These are phyloP conservation scores for Penicillium cinerascens DNA, from an alignment of 495 filamentous ascomycete species.

Conservation along the genomic window DNA sequence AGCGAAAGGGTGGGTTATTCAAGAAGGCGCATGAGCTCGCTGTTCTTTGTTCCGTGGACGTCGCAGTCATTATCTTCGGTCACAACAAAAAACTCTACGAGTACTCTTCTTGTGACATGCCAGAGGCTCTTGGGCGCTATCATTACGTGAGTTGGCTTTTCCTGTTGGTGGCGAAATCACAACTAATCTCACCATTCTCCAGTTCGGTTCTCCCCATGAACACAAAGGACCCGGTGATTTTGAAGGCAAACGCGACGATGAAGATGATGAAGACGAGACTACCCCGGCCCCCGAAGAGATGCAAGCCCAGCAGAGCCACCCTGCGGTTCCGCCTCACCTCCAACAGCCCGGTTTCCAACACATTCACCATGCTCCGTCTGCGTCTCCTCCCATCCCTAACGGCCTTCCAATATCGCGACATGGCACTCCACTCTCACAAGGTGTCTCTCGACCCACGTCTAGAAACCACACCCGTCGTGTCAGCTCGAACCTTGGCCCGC, in stretches of 20 bases:
- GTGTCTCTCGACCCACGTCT: conserved; percentile 74
- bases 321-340: conserved; percentile 67
- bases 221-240: conserved; percentile 96
- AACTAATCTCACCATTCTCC: conserved; percentile 1
- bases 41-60: conserved; percentile 95
- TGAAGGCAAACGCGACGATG: conserved; percentile 74
- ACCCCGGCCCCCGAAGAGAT: conserved; percentile 61
- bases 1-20: conserved; percentile 97
- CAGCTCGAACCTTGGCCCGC: conserved; percentile 71
- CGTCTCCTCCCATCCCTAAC: conserved; percentile 85
- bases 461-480: conserved; percentile 72
- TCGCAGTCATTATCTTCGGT: conserved; percentile 97
- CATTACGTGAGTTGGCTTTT: conserved; percentile 67
- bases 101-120: conserved; percentile 92
- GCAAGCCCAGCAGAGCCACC: conserved; percentile 44
- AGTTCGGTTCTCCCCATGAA: conserved; percentile 92
- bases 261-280: conserved; percentile 81
- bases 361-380: conserved; percentile 81
- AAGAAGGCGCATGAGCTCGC: conserved; percentile 99
- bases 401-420: conserved; percentile 70
- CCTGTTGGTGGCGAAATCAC: neutral
- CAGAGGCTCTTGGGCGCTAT: conserved; percentile 79
- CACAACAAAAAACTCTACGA: conserved; percentile 98
- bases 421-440: conserved; percentile 76
- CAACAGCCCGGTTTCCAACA: conserved; percentile 74